Percentiles rank a stretch among this genome's conserved stretches.
Conservation (phyloP, 352 stramenopile species). For the Globisporangium takayamanum region DNA sequence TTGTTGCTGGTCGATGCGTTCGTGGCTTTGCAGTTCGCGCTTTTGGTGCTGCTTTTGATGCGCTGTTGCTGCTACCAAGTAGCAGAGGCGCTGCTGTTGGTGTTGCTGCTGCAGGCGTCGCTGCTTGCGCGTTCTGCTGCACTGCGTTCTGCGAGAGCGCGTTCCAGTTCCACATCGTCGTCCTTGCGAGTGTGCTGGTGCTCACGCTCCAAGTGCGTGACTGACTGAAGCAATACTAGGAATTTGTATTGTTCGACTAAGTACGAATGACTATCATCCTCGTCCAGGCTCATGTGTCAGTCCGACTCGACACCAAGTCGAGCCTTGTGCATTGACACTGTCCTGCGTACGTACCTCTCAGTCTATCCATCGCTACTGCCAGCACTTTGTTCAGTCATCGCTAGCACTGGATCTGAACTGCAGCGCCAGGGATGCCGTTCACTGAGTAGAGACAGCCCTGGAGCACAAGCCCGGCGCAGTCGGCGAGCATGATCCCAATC, state of each 20-base stretch:
- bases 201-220: neutral
- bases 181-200: neutral
- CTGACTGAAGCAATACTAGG: neutral
- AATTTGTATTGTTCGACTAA: neutral
- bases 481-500: constrained; percentile 86
- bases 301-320: no score
- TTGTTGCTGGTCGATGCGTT: neutral
- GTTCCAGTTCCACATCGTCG: constrained; percentile 19
- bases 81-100: neutral
- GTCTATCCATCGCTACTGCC: neutral
- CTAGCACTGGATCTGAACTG: constrained; percentile 53
- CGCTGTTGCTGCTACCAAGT: neutral
- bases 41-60: neutral
- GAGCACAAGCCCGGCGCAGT: constrained; percentile 84
- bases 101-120: no score
- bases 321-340: no score
- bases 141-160: constrained; percentile 15
- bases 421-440: constrained; percentile 58
- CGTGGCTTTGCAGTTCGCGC: neutral
- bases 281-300: no score
- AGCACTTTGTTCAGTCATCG: neutral
- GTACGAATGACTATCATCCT: neutral
- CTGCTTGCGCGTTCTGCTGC: constrained; percentile 10
- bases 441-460: constrained; percentile 91
- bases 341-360: neutral